Evolutionary conservation across 2,329 filamentous ascomycete genomes (phyloP), one percentile per base, ranked within the genome.

Genomic region (Bertia moriformis): DNA sequence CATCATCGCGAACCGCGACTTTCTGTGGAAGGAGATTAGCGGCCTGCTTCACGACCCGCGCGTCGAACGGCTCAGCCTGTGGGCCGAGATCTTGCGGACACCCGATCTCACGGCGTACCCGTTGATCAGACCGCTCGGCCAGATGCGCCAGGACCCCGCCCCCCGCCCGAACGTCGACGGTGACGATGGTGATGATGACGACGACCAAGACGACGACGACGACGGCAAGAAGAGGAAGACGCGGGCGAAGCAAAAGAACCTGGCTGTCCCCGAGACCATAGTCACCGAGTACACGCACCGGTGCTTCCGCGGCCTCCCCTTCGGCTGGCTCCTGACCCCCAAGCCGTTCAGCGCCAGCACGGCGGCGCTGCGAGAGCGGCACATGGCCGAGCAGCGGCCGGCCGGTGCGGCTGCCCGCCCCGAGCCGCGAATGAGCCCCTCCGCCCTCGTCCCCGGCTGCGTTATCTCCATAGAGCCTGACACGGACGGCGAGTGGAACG

Each of bases 281-380:
- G 78, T 88, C 0, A 89, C 85, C 0, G 72, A 78, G 0, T 83
- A 80, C 41, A 70, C 82, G 0, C 68, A 73, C 43, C 50, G 71
- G 3, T 71, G 71, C 40, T 91, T 91, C 45, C 60, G 63, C 3
- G 58, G 78, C 15, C 67, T 85, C 52, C 68, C 68, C 3, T 82
- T 78, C 47, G 71, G 63, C 1, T 51, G 61, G 2, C 57, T 68
- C 2, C 58, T 85, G 4, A 56, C 65, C 39, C 43, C 46, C 0
- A 46, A 60, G 0, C 44, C 57, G 0, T 46, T 57, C 1, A 53
- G 50, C 29, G 20, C 42, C 3, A 29, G 45, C 3, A 48, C 57
- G 0, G 42, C 55, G n/a, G 39, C 36, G 2, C 50, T 58, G 1
- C 56, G 53, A 18, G 45, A 46, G 4, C 35, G 45, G 3, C 45